Conservation (phyloP, 2,329 filamentous ascomycete genomes). For the Zasmidium cellare region DNA sequence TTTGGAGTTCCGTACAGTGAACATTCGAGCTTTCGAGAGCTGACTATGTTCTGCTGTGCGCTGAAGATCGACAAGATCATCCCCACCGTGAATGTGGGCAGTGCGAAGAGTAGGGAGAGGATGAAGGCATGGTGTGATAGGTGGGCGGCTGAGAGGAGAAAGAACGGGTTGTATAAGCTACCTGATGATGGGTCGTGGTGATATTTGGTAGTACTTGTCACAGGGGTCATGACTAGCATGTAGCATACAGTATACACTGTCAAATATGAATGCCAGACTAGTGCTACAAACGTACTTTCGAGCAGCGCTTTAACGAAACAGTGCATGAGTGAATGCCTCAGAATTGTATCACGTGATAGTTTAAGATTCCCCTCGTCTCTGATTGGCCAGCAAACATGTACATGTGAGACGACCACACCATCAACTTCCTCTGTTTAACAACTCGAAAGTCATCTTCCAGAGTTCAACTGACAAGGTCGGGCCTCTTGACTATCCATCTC, state of each 20-base stretch:
- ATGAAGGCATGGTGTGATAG: slow-evolving; percentile 68
- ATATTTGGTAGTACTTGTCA: not conserved
- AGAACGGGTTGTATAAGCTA: slow-evolving; percentile 58
- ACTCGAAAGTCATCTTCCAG: not conserved
- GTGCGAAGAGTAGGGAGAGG: slow-evolving; percentile 60
- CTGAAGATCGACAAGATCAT: slow-evolving; percentile 86
- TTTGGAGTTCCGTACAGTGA: slow-evolving; percentile 96
- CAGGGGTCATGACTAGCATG: too few relatives aligned
- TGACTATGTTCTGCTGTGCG: slow-evolving; percentile 89
- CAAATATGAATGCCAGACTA: too few relatives aligned
- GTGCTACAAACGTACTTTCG: too few relatives aligned
- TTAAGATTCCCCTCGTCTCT: not conserved
- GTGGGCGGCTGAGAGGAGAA: slow-evolving; percentile 63
- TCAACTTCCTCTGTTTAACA: not conserved
- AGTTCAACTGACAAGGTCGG: not conserved
- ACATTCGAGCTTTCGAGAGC: slow-evolving; percentile 90
- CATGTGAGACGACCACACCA: not conserved
- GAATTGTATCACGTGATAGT: not conserved
- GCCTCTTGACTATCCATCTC: not conserved
- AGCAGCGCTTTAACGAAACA: too few relatives aligned
- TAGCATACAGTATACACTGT: too few relatives aligned
- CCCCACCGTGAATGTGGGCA: slow-evolving; percentile 87
- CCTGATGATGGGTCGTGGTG: slow-evolving; percentile 34
- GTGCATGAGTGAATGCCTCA: too few relatives aligned
- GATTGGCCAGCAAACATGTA: not conserved